Conservation (phyloP, 345 rosid genomes). For the Hirschfeldia incana region DNA sequence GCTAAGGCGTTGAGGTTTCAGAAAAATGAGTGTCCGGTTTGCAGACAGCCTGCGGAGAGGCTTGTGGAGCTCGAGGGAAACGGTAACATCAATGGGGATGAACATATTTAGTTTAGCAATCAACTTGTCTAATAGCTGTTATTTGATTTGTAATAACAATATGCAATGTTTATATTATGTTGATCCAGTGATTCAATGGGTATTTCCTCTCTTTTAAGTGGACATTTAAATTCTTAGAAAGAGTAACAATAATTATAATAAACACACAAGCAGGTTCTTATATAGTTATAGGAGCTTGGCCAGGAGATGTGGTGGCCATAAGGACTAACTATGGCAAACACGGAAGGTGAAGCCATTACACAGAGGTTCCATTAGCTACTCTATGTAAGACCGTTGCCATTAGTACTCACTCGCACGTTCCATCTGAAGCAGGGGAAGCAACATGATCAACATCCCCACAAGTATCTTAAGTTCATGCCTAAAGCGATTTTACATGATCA, state of each 20-base stretch:
- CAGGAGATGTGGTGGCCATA: no score
- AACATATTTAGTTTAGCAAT: slow-evolving; percentile 5
- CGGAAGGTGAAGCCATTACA: no score
- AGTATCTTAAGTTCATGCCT: not conserved
- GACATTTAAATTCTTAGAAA: no score
- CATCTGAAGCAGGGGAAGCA: not conserved
- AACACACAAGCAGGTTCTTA: no score
- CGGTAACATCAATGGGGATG: slow-evolving; percentile 7
- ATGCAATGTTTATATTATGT: slow-evolving; percentile 15
- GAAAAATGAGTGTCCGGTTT: slow-evolving; percentile 73
- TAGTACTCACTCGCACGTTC: not conserved
- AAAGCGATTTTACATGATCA: not conserved
- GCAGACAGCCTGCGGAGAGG: slow-evolving; percentile 86
- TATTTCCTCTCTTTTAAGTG: not conserved
- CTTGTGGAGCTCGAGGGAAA: slow-evolving; percentile 67
- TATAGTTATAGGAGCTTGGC: no score
- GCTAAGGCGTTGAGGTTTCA: slow-evolving; percentile 83
- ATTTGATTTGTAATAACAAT: not conserved
- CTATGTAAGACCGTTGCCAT: not conserved
- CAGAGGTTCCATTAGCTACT: no score
- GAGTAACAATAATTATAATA: no score
- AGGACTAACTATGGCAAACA: no score
- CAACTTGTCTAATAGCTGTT: not conserved
- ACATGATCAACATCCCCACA: not conserved
- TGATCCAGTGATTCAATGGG: slow-evolving; percentile 58